These are phyloP conservation scores for Dissophora globulifera DNA, from an alignment of 192 early-diverging fungal species.

Conservation along the genomic window DNA sequence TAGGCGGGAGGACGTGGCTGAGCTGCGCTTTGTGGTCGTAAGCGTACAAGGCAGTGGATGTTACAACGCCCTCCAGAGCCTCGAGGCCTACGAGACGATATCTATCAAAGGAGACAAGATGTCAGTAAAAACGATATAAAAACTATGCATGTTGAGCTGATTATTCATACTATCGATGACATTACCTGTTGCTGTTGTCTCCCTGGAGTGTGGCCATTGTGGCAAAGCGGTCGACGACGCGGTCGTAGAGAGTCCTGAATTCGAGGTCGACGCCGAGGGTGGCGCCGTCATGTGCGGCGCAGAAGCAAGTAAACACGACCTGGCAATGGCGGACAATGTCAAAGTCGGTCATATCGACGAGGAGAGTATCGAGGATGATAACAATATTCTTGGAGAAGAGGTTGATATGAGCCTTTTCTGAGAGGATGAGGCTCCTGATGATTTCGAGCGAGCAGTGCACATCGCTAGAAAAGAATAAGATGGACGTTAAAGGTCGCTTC, in stretches of 20 bases:
- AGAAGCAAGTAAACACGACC: constrained; percentile 71
- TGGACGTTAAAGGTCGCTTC: too few relatives aligned
- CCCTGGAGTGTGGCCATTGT: constrained; percentile 45
- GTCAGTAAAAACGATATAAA: too few relatives aligned
- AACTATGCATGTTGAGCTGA: too few relatives aligned
- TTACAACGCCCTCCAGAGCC: constrained; percentile 66
- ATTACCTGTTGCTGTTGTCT: constrained; percentile 35
- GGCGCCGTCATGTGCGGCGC: constrained; percentile 73
- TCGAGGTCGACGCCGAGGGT: constrained; percentile 77
- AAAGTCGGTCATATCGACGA: constrained; percentile 41
- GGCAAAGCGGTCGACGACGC: constrained; percentile 64
- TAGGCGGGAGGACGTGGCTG: constrained; percentile 62
- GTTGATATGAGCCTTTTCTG: constrained; percentile 79
- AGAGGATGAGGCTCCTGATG: constrained; percentile 73
- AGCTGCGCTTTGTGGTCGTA: constrained; percentile 68
- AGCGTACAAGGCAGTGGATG: constrained; percentile 69
- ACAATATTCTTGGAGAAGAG: constrained; percentile 86
- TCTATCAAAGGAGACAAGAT: constrained; percentile 4
- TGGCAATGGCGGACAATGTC: constrained; percentile 48
- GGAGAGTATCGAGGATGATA: constrained; percentile 63
- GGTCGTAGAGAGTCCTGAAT: constrained; percentile 65
- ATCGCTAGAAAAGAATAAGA: too few relatives aligned
- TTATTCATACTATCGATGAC: too few relatives aligned
- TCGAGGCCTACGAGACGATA: constrained; percentile 65
- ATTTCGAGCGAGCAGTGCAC: constrained; percentile 79